These are phyloP conservation scores for Cladosporium velox DNA, from an alignment of 2,329 filamentous ascomycete species.

Conservation along the genomic window DNA sequence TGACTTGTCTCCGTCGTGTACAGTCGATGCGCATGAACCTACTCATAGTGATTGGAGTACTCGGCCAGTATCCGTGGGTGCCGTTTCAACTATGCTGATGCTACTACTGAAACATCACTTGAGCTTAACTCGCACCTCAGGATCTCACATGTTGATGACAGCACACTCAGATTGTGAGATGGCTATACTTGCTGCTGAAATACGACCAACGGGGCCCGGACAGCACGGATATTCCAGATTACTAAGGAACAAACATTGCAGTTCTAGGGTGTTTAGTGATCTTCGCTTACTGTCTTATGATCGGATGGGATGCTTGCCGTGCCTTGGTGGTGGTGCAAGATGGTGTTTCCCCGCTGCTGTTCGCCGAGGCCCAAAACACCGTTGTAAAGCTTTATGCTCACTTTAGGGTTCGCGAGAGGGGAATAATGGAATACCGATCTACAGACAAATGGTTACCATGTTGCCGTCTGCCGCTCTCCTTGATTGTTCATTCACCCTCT, in stretches of 20 bases:
- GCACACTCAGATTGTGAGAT: background rate
- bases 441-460: background rate
- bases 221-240: background rate
- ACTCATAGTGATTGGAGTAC: background rate
- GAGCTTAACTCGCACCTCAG: background rate
- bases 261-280: background rate
- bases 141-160: background rate
- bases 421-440: background rate
- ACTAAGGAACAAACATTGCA: background rate
- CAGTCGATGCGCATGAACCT: background rate
- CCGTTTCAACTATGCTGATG: background rate
- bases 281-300: background rate
- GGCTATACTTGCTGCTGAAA: background rate
- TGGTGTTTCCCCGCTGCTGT: conserved; percentile 6
- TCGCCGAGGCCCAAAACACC: conserved; percentile 3
- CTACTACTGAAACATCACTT: background rate
- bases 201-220: background rate
- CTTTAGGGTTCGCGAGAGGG: conserved; percentile 5
- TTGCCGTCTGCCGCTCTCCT: background rate
- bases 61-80: background rate
- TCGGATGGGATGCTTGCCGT: background rate
- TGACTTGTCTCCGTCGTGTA: background rate
- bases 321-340: background rate
- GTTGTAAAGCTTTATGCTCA: background rate
- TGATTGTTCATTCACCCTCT: background rate